Percentiles rank a stretch among this genome's conserved stretches.
Conservation (phyloP, 495 filamentous ascomycete species). For the Mycothermus thermophilus region DNA sequence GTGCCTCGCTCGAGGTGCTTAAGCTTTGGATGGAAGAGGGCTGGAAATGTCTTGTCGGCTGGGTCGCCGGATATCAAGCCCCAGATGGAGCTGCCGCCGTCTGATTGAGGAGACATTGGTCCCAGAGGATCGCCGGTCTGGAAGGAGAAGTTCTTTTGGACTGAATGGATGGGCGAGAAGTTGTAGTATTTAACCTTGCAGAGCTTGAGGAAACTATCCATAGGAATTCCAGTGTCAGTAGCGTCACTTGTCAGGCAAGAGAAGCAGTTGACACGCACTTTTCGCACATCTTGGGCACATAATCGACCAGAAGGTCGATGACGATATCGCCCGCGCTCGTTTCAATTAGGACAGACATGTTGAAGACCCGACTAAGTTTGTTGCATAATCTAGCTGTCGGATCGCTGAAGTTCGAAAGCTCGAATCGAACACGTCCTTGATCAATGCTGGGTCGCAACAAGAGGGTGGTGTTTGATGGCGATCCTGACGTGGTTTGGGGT, state of each 20-base stretch:
- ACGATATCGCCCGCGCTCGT: slow-evolving; percentile 87
- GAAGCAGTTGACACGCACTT: slow-evolving; percentile 47
- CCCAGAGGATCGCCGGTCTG: slow-evolving; percentile 90
- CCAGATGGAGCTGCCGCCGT: slow-evolving; percentile 90
- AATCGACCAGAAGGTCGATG: slow-evolving; percentile 76
- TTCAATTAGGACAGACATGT: slow-evolving; percentile 68
- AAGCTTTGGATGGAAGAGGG: slow-evolving; percentile 67
- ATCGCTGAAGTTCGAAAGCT: too few relatives aligned
- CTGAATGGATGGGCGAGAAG: slow-evolving; percentile 74
- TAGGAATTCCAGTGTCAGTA: slow-evolving; percentile 5
- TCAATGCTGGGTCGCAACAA: too few relatives aligned
- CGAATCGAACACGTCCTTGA: too few relatives aligned
- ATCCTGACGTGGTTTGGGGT: too few relatives aligned
- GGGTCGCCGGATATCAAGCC: slow-evolving; percentile 55
- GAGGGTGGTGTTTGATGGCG: too few relatives aligned
- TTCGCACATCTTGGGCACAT: slow-evolving; percentile 77
- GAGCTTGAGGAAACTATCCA: slow-evolving; percentile 80
- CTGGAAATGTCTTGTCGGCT: slow-evolving; percentile 63
- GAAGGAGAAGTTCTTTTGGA: slow-evolving; percentile 87
- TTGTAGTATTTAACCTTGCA: slow-evolving; percentile 98
- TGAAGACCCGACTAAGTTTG: not conserved
- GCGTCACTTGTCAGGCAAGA: slow-evolving; percentile 34
- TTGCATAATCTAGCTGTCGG: not conserved
- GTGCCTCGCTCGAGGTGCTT: slow-evolving; percentile 79
- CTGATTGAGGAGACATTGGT: slow-evolving; percentile 63